These are phyloP conservation scores for Diaporthe batatas DNA, from an alignment of 2,329 filamentous ascomycete species.

Conservation along the genomic window DNA sequence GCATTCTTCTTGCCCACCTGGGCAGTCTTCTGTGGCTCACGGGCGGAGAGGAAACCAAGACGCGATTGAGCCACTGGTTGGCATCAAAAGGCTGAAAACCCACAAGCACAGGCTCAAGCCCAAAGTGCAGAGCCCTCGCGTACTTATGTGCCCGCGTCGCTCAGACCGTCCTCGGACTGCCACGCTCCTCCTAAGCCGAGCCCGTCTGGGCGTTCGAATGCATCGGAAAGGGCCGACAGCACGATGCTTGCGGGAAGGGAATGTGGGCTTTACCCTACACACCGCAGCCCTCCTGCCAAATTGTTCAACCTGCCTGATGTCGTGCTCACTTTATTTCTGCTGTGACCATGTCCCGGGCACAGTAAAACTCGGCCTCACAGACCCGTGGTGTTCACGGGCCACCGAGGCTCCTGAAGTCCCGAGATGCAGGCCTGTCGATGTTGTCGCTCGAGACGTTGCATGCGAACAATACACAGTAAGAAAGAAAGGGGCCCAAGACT, in stretches of 20 bases:
- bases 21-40: background rate
- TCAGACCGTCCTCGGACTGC: background rate
- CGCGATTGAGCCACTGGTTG: background rate
- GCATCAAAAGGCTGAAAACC: no score
- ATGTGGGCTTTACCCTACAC: no score
- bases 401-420: background rate
- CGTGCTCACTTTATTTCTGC: no score
- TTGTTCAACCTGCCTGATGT: background rate
- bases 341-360: conserved; percentile 9
- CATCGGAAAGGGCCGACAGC: background rate
- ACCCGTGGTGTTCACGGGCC: background rate
- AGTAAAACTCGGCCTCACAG: background rate
- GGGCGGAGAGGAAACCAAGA: background rate
- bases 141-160: background rate
- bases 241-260: no score
- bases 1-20: background rate
- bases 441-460: background rate
- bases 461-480: background rate
- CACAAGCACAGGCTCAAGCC: background rate
- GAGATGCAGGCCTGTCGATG: background rate
- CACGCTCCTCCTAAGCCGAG: no score
- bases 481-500: background rate
- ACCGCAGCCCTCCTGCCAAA: background rate
- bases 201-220: background rate
- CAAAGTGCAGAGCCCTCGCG: background rate